These are phyloP conservation scores for Sclerotinia spermophila DNA, from an alignment of 2,329 filamentous ascomycete genomes.

Conservation along the genomic window DNA sequence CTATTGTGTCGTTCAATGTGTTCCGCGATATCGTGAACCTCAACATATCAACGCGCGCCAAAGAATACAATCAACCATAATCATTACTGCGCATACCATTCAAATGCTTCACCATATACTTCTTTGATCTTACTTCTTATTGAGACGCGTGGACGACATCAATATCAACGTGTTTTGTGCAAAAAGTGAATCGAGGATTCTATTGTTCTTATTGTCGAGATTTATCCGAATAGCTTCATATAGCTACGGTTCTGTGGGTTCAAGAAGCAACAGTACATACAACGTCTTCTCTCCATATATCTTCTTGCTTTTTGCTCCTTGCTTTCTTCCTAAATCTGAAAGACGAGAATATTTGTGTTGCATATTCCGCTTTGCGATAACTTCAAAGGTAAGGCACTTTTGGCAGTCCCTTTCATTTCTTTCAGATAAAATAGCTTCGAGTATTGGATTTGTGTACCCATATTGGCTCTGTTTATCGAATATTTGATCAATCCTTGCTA, in stretches of 20 bases:
- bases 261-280: neutral
- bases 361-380: neutral
- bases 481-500: neutral
- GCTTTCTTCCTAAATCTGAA: neutral
- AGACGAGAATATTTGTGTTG: neutral
- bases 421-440: neutral
- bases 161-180: neutral
- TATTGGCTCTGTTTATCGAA: neutral
- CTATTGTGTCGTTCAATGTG: conserved; percentile 15
- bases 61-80: conserved; percentile 18
- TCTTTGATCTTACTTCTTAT: conserved; percentile 4
- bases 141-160: conserved; percentile 13
- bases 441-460: neutral
- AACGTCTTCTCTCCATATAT: neutral
- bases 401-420: neutral
- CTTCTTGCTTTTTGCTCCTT: neutral
- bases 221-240: neutral
- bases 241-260: neutral
- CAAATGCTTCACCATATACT: neutral
- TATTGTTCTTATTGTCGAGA: conserved; percentile 4
- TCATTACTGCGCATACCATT: conserved; percentile 2
- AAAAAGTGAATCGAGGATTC: conserved; percentile 13
- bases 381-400: neutral
- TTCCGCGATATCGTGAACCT: conserved; percentile 16
- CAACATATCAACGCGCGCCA: conserved; percentile 15